Conservation (phyloP, 2,329 filamentous ascomycete genomes). For the Aureobasidium sp. region DNA sequence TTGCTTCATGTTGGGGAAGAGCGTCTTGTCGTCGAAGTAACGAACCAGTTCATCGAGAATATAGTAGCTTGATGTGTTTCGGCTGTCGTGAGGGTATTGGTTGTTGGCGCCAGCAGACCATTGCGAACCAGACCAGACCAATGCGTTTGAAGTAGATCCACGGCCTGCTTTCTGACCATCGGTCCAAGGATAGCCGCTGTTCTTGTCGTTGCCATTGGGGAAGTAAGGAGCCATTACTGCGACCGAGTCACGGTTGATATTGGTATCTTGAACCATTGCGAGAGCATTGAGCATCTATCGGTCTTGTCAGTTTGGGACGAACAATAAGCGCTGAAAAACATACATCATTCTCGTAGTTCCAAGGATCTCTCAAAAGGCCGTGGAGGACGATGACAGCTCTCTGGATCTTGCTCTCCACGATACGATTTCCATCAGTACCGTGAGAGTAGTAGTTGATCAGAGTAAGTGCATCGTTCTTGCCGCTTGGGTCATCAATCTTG, state of each 20-base stretch:
- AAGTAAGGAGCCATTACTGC: conserved; percentile 31
- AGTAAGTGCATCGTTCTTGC: conserved; percentile 25
- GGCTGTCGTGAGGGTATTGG: conserved; percentile 28
- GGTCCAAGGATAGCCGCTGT: conserved; percentile 29
- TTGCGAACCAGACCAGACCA: conserved; percentile 30
- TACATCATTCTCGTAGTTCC: conserved; percentile 27
- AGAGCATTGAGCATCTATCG: conserved; percentile 27
- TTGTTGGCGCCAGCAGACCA: conserved; percentile 31
- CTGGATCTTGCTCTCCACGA: conserved; percentile 24
- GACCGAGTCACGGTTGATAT: conserved; percentile 27
- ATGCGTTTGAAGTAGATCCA: conserved; percentile 28
- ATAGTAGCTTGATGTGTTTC: conserved; percentile 27
- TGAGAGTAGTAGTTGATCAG: conserved; percentile 32
- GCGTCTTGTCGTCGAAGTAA: conserved; percentile 29
- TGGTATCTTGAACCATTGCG: conserved; percentile 23
- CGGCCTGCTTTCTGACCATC: conserved; percentile 20
- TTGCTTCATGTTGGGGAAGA: conserved; percentile 32
- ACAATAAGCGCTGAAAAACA: not conserved
- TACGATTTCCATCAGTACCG: conserved; percentile 23
- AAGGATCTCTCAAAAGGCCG: conserved; percentile 29
- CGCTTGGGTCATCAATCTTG: conserved; percentile 25
- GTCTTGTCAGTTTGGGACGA: not conserved
- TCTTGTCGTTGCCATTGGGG: conserved; percentile 31
- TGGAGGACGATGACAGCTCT: conserved; percentile 31
- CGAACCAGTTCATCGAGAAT: conserved; percentile 30